Evolutionary conservation across 306 rosid species (phyloP), one percentile per base, ranked within the genome.

Genomic region (Mimosa bimucronata): DNA sequence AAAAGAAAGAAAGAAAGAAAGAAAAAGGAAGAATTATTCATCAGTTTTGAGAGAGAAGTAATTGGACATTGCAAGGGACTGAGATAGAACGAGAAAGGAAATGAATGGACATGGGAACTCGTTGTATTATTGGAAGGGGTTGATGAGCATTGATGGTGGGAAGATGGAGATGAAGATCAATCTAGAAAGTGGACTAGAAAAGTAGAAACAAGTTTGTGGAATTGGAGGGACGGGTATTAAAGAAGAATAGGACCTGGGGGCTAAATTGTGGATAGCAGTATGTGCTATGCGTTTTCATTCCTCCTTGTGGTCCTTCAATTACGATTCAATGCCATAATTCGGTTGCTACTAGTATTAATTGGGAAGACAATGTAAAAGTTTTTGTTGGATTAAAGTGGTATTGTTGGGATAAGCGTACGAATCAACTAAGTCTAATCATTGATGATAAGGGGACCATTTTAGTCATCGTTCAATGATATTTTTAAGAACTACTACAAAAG

Each of bases 341-440:
- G 1, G 74, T 23, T 41, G 9, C 62, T 8, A 2, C 62, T 21
- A n/a, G n/a, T n/a, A 26, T 41, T 69, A 23, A 69, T 69, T 25
- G 42, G 23, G 74, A 42, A 69, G 74, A 69, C 55, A 13, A 6
- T 11, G 37, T 69, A 53, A 69, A 69, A 69, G 16, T 28, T 67
- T 38, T 67, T 40, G 31, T 5, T 68, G 34, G 53, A 68, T 14
- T 11, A 68, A 28, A 21, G 21, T 41, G 73, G 19, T 12, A 29
- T 40, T 30, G 50, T 40, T 29, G 13, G 64, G 44, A 28, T 30
- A 19, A 30, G 77, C 42, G 10, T 45, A 13, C 34, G 67, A 37
- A 55, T 74, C 78, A 74, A 74, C 67, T 14, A 57, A 34, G 50
- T 34, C 34, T 73, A 21, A 73, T 73, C 37, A 53, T 73, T 34